phyloP scores from a whole-genome alignment of 352 stramenopile species.

The Phytophthora brassicae region DNA sequence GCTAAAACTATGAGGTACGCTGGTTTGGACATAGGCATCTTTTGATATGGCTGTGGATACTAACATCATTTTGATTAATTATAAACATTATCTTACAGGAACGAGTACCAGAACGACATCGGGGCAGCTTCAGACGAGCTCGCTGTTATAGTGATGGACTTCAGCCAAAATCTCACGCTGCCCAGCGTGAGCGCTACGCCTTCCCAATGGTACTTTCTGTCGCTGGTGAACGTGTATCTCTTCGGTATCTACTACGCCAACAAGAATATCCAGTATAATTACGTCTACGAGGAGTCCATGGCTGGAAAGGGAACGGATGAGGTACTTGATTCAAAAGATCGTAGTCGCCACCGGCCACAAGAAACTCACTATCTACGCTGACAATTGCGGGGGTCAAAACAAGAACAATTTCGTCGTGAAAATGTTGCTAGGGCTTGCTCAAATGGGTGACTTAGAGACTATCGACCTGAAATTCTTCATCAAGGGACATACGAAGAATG shows the following conservation, averaged over 20 bases:
- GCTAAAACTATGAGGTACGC: no score
- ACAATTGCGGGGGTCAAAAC: constrained; percentile 21
- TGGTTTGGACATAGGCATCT: no score
- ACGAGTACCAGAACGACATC: no score
- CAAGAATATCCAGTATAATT: background rate
- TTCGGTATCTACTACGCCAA: constrained; percentile 17
- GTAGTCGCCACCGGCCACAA: background rate
- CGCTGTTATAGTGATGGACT: constrained; percentile 25
- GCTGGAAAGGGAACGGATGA: background rate
- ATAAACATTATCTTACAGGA: no score
- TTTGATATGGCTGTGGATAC: no score
- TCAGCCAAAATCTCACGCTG: constrained; percentile 19
- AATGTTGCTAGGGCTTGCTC: constrained; percentile 8
- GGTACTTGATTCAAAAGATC: constrained; percentile 1
- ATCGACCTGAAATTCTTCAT: constrained; percentile 26
- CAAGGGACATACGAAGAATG: constrained; percentile 1
- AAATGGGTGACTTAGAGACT: constrained; percentile 11
- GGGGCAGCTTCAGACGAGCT: no score
- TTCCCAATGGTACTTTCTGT: constrained; percentile 23
- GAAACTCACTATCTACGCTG: constrained; percentile 9
- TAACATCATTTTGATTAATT: no score
- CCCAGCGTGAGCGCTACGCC: constrained; percentile 5
- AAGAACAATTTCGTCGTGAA: constrained; percentile 25
- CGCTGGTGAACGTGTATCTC: constrained; percentile 5
- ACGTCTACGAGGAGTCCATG: background rate